phyloP scores from a whole-genome alignment of 805 yeast genomes.

The Saccharomyces kudriavzevii region DNA sequence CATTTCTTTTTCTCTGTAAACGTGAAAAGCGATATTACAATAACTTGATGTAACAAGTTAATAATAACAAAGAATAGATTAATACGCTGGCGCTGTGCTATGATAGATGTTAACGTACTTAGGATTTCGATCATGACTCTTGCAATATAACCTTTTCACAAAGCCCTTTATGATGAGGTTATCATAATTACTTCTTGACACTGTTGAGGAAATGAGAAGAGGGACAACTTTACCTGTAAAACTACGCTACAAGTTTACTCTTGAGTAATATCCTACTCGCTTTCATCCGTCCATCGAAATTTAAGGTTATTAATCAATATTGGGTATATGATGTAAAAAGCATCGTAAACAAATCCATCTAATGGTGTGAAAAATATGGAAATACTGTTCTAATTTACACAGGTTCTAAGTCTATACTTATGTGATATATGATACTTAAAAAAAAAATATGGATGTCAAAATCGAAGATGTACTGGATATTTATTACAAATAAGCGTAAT shows the following conservation, averaged over 20 bases:
- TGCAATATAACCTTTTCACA: too few relatives aligned
- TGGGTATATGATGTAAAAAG: neutral
- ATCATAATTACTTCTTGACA: neutral
- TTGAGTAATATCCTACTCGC: neutral
- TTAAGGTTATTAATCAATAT: too few relatives aligned
- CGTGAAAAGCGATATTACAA: neutral
- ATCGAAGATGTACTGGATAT: neutral
- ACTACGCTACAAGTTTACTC: neutral
- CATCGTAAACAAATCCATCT: neutral
- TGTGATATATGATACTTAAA: neutral
- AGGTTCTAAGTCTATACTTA: neutral
- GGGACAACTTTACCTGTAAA: too few relatives aligned
- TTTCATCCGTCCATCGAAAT: neutral
- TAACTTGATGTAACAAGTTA: neutral
- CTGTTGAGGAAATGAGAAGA: neutral
- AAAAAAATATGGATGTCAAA: neutral
- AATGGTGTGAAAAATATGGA: neutral
- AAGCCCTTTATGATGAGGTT: too few relatives aligned
- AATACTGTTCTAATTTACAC: neutral
- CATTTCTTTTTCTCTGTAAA: neutral
- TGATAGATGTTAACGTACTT: neutral
- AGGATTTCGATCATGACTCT: neutral
- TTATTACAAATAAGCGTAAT: neutral
- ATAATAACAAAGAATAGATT: neutral
- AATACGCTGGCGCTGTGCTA: neutral